A percentile compares a stretch with the other conserved stretches of the same genome.
These are phyloP conservation scores for Solanum virginianum DNA, from an alignment of 257 asterid genomes.

Conservation along the genomic window DNA sequence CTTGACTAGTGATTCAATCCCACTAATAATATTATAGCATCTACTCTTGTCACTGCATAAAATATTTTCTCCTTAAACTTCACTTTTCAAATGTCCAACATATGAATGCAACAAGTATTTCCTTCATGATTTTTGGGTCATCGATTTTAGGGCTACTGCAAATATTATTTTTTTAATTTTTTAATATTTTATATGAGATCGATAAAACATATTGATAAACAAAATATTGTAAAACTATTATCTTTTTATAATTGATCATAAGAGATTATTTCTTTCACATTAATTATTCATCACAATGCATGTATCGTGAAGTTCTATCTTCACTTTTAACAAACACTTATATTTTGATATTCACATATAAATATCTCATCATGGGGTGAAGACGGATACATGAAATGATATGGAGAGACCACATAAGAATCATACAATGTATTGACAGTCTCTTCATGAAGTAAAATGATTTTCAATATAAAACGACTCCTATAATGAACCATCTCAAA, in stretches of 20 bases:
- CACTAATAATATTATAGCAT: neutral
- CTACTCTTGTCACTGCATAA: neutral
- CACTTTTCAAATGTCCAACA: neutral
- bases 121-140: neutral
- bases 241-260: neutral
- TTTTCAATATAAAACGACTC: too few relatives aligned
- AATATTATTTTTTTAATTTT: neutral
- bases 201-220: neutral
- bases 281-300: neutral
- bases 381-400: neutral
- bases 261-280: neutral
- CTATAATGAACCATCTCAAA: too few relatives aligned
- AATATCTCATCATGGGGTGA: neutral
- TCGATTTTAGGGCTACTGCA: neutral
- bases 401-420: neutral
- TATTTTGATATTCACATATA: neutral
- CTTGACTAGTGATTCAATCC: neutral
- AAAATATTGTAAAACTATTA: neutral
- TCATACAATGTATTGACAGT: neutral
- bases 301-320: neutral
- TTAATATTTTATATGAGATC: neutral
- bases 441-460: too few relatives aligned
- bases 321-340: neutral
- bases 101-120: neutral
- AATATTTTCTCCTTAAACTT: too few relatives aligned